Evolutionary conservation across 2,329 filamentous ascomycete species (phyloP), one percentile per base, ranked within the genome.

Genomic region (Dactylellina parvicollis): DNA sequence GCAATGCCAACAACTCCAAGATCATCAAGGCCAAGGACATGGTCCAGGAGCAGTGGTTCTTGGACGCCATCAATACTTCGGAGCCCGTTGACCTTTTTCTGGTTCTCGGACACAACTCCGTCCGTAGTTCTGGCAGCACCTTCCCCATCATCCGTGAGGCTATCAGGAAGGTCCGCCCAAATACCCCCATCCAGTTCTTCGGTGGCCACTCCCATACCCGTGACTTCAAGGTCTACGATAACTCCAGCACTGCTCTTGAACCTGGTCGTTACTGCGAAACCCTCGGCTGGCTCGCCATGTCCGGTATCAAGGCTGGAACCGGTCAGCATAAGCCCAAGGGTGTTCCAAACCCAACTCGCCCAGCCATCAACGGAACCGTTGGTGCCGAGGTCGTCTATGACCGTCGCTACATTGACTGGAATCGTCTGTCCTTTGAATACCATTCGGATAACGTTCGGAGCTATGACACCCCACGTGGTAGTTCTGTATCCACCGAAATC

Each of bases 1-100:
- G 89, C 16, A 96, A 96, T 80, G 90, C 90, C 64, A 95, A 96
- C 80, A 98, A 98, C 80, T 96, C 92, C 0, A 67, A 57, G 44
- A 66, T 60, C 38, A 74, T 67, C 40, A 62, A 71, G 59, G 74
- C 72, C 1, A 87, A 90, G 76, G 86, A 96, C 7, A 90, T 92
- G 0, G 85, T 98, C 77, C 88, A 91, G 79, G 88, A 96, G 79
- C 81, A 87, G 4, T 99, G 95, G 95, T 90, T 90, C 79, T 78
- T 81, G 7, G 82, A 87, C 46, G 85, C 86, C 12, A 80, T 90
- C 61, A 83, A 85, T 72, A 80, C 80, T 2, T 79, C 87, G 42
- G 84, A 86, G 1, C 60, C 60, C 26, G 84, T 90, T 42, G 88
- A 90, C 77, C 77, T 89, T 9, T 90, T 89, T 76, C 75, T 90